These are phyloP conservation scores for Macrocybe gigantea DNA, from an alignment of 768 basidiomycete species.

Conservation along the genomic window DNA sequence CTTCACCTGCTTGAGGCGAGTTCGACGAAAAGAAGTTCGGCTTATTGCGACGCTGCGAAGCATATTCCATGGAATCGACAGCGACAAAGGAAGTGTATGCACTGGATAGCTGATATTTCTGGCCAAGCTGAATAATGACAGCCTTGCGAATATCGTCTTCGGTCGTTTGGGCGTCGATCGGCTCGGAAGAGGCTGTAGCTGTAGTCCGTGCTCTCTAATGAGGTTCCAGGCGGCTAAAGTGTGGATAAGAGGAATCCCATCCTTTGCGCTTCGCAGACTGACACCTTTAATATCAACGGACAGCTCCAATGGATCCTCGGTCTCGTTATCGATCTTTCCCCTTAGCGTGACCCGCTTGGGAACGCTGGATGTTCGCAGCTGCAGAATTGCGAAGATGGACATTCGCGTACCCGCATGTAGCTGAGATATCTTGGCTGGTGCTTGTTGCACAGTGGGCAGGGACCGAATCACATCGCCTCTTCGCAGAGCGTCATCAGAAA, in stretches of 20 bases:
- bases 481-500: conserved; percentile 11
- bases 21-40: background rate
- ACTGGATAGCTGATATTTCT: conserved; percentile 47
- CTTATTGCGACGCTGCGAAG: background rate
- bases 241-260: conserved; percentile 38
- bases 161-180: conserved; percentile 16
- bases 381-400: conserved; percentile 27
- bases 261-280: conserved; percentile 24
- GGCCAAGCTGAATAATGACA: conserved; percentile 43
- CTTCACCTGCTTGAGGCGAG: background rate
- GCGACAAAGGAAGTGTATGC: conserved; percentile 53
- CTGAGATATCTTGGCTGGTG: conserved; percentile 22
- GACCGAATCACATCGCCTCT: conserved; percentile 16
- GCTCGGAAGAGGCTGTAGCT: conserved; percentile 21
- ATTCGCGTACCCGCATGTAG: conserved; percentile 30
- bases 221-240: conserved; percentile 47
- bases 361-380: conserved; percentile 18
- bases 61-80: conserved; percentile 29
- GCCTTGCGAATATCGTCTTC: conserved; percentile 33
- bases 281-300: conserved; percentile 23
- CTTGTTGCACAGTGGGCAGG: conserved; percentile 28
- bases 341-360: conserved; percentile 26
- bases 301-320: conserved; percentile 16
- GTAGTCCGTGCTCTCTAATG: conserved; percentile 45
- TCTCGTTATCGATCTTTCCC: conserved; percentile 24